A percentile compares a stretch with the other conserved stretches of the same genome.
These are phyloP conservation scores for Fusarium xyrophilum DNA, from an alignment of 2,329 filamentous ascomycete species.

Conservation along the genomic window DNA sequence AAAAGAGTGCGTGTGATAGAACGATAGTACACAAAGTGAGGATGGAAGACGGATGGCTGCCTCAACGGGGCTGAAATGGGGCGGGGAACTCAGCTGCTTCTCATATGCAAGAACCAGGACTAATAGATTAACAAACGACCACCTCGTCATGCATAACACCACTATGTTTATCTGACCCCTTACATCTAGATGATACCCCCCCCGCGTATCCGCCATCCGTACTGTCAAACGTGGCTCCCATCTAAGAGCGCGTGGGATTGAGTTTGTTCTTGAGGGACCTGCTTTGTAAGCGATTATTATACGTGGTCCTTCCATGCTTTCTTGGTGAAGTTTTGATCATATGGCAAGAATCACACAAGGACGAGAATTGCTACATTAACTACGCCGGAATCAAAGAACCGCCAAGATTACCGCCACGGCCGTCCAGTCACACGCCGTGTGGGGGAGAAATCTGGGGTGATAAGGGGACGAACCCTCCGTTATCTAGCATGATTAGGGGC, in stretches of 20 bases:
- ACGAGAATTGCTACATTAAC: not conserved
- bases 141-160: constrained; percentile 9
- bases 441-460: constrained; percentile 27
- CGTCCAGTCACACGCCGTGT: constrained; percentile 17
- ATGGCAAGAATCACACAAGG: not conserved
- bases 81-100: not conserved
- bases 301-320: not conserved
- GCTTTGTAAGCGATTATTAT: not conserved
- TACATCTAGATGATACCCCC: not conserved
- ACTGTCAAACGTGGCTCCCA: constrained; percentile 8
- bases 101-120: not conserved
- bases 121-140: not conserved
- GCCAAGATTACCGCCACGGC: not conserved
- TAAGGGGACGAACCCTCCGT: constrained; percentile 16
- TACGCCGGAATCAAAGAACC: not conserved
- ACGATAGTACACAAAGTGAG: not conserved
- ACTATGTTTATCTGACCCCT: constrained; percentile 5
- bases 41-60: not conserved
- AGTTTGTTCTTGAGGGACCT: not conserved
- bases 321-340: not conserved
- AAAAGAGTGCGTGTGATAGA: not conserved
- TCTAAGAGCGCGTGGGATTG: constrained; percentile 20
- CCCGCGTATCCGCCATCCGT: constrained; percentile 17
- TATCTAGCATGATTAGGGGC: constrained; percentile 21
- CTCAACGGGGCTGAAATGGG: not conserved